A percentile compares a stretch with the other conserved stretches of the same genome.
Evolutionary conservation across 2,329 filamentous ascomycete species (phyloP).

Genomic region (Paraphoma sp.): DNA sequence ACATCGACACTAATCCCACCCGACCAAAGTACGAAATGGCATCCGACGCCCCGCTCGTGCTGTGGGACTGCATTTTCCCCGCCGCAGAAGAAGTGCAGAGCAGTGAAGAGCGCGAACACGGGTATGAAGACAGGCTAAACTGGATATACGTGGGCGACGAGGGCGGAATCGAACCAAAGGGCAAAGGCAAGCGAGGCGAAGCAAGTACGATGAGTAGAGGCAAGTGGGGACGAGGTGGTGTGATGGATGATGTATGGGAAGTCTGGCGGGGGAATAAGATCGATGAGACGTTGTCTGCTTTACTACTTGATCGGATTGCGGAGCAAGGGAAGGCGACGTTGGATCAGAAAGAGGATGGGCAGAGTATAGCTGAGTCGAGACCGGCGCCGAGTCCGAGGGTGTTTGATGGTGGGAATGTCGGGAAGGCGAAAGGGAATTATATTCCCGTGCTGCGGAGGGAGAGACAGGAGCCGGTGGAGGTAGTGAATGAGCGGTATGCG

Average conservation of each 20-base stretch:
- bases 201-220: conserved; percentile 27
- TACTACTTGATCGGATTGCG: conserved; percentile 71
- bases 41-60: conserved; percentile 83
- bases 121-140: conserved; percentile 66
- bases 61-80: conserved; percentile 96
- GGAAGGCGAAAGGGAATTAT: conserved; percentile 64
- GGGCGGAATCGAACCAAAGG: conserved; percentile 55
- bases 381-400: conserved; percentile 59
- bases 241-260: conserved; percentile 71
- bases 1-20: conserved; percentile 72
- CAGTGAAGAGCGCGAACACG: conserved; percentile 45
- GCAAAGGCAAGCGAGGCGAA: conserved; percentile 17
- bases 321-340: conserved; percentile 43
- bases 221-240: conserved; percentile 45
- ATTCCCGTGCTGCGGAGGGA: conserved; percentile 62
- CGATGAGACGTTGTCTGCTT: conserved; percentile 82
- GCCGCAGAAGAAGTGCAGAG: conserved; percentile 47
- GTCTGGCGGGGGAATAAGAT: conserved; percentile 86
- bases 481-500: conserved; percentile 67
- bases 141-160: conserved; percentile 84
- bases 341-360: conserved; percentile 18
- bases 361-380: conserved; percentile 26
- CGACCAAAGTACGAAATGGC: conserved; percentile 91
- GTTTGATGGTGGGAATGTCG: conserved; percentile 65
- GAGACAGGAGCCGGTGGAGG: conserved; percentile 64